These are phyloP conservation scores for Hypoxylon lienhwacheense DNA, from an alignment of 495 filamentous ascomycete species.

Conservation along the genomic window DNA sequence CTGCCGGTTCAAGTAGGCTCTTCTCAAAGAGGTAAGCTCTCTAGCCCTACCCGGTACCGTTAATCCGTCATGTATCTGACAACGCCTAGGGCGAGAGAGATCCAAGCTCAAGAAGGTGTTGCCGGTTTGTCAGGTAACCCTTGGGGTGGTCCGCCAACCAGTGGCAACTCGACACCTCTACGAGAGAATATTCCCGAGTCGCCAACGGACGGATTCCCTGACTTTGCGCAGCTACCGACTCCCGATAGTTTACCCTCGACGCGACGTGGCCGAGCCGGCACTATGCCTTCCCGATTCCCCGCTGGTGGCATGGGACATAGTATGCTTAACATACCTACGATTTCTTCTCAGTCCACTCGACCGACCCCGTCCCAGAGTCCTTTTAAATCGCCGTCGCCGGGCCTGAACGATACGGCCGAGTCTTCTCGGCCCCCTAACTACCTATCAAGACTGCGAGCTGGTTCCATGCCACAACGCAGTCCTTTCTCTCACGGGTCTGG, in stretches of 20 bases:
- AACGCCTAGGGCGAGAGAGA: conserved; percentile 77
- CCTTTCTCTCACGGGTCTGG: conserved; percentile 62
- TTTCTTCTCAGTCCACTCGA: conserved; percentile 79
- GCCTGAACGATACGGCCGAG: conserved; percentile 64
- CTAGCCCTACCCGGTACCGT: neutral
- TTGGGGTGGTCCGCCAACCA: conserved; percentile 90
- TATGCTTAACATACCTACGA: conserved; percentile 61
- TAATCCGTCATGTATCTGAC: conserved; percentile 10
- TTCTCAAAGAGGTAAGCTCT: conserved; percentile 86
- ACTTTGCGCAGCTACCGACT: conserved; percentile 70
- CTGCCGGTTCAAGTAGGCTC: conserved; percentile 66
- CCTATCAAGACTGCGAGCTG: conserved; percentile 85
- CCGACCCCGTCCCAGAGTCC: conserved; percentile 91
- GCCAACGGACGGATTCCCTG: conserved; percentile 93
- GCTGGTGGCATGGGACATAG: conserved; percentile 63
- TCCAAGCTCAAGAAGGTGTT: conserved; percentile 92
- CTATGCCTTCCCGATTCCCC: conserved; percentile 93
- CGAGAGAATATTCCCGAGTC: conserved; percentile 97
- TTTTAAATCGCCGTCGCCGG: conserved; percentile 75
- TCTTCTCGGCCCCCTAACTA: conserved; percentile 66
- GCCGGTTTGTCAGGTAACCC: conserved; percentile 71
- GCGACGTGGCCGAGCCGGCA: conserved; percentile 82
- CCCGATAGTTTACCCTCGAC: conserved; percentile 60
- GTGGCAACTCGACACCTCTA: conserved; percentile 91
- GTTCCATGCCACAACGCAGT: conserved; percentile 90